Evolutionary conservation across 2,329 filamentous ascomycete genomes (phyloP).

Genomic region (Xylariaceae sp.): DNA sequence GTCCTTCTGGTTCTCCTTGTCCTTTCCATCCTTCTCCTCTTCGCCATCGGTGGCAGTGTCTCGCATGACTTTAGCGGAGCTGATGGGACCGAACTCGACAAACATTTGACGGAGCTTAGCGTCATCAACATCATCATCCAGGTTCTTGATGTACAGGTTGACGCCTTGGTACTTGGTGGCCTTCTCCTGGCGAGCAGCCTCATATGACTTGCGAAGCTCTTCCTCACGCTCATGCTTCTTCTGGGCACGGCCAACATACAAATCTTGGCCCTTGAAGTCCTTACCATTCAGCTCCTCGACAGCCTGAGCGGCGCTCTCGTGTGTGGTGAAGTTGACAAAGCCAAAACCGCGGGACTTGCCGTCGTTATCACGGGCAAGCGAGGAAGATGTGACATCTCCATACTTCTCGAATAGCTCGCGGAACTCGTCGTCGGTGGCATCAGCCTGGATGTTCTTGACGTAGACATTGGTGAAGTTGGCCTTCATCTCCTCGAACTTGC

Average conservation of each 20-base stretch:
- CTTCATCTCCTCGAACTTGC: slow-evolving; percentile 99
- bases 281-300: slow-evolving; percentile 90
- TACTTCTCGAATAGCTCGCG: slow-evolving; percentile 86
- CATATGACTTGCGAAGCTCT: slow-evolving; percentile 97
- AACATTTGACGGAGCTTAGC: slow-evolving; percentile 97
- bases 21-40: slow-evolving; percentile 50
- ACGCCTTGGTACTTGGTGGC: slow-evolving; percentile 99
- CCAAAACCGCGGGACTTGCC: slow-evolving; percentile 94
- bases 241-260: slow-evolving; percentile 97
- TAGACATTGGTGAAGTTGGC: slow-evolving; percentile 99
- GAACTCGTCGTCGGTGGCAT: slow-evolving; percentile 91
- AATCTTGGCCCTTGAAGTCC: slow-evolving; percentile 89
- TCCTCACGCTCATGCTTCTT: slow-evolving; percentile 99
- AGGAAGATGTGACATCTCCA: slow-evolving; percentile 93
- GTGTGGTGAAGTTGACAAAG: slow-evolving; percentile 92
- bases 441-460: slow-evolving; percentile 91
- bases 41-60: slow-evolving; percentile 61
- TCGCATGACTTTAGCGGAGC: slow-evolving; percentile 98
- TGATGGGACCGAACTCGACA: slow-evolving; percentile 86
- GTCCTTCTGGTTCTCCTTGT: slow-evolving; percentile 47
- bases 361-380: slow-evolving; percentile 81
- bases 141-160: slow-evolving; percentile 99
- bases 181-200: slow-evolving; percentile 96
- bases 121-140: slow-evolving; percentile 94
- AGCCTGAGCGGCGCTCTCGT: slow-evolving; percentile 79